Percentiles rank a stretch among this genome's conserved stretches.
phyloP scores from a whole-genome alignment of 2,329 filamentous ascomycete species.

The Fusarium pseudograminearum region DNA sequence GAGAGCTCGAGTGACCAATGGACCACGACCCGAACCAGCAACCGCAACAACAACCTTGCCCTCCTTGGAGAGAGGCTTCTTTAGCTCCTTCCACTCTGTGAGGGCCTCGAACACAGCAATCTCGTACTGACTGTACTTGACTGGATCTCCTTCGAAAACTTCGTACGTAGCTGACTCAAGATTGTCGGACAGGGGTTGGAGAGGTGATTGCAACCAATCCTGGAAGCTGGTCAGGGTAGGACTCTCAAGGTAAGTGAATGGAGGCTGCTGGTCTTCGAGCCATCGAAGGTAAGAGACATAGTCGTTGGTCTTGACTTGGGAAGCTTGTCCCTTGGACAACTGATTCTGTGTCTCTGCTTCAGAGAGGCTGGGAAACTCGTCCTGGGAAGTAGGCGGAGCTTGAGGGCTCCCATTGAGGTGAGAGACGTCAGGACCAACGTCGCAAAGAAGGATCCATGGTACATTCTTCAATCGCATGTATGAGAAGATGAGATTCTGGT shows the following conservation, averaged over 20 bases:
- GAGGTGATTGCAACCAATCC: constrained; percentile 93
- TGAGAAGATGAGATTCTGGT: constrained; percentile 70
- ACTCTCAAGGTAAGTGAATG: constrained; percentile 64
- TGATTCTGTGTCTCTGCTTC: constrained; percentile 66
- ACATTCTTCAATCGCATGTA: constrained; percentile 74
- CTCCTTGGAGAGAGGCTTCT: constrained; percentile 77
- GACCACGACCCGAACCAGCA: constrained; percentile 91
- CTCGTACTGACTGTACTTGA: constrained; percentile 98
- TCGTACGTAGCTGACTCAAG: constrained; percentile 98
- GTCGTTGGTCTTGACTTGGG: constrained; percentile 48
- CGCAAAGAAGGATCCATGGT: constrained; percentile 73
- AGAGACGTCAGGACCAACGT: constrained; percentile 65
- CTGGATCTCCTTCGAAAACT: constrained; percentile 96
- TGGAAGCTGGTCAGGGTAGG: constrained; percentile 73
- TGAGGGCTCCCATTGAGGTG: constrained; percentile 46
- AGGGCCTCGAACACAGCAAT: constrained; percentile 84
- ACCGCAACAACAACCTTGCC: constrained; percentile 88
- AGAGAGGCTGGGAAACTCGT: constrained; percentile 76
- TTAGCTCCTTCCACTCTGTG: constrained; percentile 78
- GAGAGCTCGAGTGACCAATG: constrained; percentile 88
- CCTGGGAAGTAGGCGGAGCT: constrained; percentile 53
- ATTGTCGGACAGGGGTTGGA: constrained; percentile 96
- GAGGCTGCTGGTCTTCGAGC: constrained; percentile 83
- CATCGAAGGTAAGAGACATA: constrained; percentile 86
- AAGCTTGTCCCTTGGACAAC: constrained; percentile 26